Conservation (phyloP, 2,329 filamentous ascomycete species). For the Emmonsiellopsis sp. region DNA sequence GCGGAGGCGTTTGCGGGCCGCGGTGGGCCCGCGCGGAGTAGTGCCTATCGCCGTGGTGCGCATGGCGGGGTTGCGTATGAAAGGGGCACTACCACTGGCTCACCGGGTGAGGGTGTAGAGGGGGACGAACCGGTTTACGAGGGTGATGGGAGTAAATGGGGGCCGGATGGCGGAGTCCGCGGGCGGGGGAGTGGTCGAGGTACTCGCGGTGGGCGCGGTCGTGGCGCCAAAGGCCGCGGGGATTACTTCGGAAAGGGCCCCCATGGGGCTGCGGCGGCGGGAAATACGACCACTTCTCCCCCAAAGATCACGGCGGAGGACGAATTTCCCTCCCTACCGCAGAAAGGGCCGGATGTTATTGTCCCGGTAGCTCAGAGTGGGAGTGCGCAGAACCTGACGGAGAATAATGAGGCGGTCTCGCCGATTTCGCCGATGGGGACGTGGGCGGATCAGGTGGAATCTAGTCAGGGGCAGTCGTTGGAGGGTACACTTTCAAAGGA, state of each 20-base stretch:
- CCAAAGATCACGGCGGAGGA: conserved; percentile 22
- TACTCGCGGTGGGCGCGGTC: conserved; percentile 19
- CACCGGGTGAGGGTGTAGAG: conserved; percentile 14
- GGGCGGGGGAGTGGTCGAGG: conserved; percentile 15
- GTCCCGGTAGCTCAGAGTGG: conserved; percentile 3
- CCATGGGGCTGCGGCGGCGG: background rate
- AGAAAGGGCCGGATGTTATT: conserved; percentile 11
- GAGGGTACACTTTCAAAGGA: background rate
- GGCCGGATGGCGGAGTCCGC: conserved; percentile 3
- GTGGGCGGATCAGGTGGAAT: conserved; percentile 16
- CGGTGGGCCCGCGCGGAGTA: conserved; percentile 31
- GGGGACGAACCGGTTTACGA: background rate
- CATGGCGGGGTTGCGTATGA: conserved; percentile 42
- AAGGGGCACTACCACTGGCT: conserved; percentile 15
- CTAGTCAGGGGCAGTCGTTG: background rate
- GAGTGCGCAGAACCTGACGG: background rate
- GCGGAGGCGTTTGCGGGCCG: conserved; percentile 42
- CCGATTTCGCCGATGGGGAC: conserved; percentile 7
- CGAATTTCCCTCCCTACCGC: conserved; percentile 29
- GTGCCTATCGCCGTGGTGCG: conserved; percentile 42
- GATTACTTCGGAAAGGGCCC: conserved; percentile 17
- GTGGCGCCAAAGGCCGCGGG: conserved; percentile 21
- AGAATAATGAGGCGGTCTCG: background rate
- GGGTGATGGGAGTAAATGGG: background rate
- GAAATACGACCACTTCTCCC: conserved; percentile 11